Percentiles rank a stretch among this genome's conserved stretches.
phyloP scores from a whole-genome alignment of 2,329 filamentous ascomycete genomes.

The Aciculosporium take region DNA sequence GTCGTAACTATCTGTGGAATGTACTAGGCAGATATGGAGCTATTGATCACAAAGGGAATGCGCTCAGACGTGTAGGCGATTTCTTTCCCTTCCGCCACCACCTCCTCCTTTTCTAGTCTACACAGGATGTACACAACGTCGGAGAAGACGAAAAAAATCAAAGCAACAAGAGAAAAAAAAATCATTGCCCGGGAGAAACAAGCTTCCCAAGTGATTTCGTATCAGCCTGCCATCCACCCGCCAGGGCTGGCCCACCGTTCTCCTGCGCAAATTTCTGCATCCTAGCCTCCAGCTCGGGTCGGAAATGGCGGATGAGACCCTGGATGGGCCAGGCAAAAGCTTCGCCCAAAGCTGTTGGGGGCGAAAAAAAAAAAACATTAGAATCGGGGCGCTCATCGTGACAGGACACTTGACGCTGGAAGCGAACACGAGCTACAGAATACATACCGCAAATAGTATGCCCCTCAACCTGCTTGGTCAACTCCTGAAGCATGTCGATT shows the following conservation, averaged over 20 bases:
- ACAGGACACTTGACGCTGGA: no score
- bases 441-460: constrained; percentile 89
- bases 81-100: no score
- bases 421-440: no score
- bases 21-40: no score
- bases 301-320: constrained; percentile 94
- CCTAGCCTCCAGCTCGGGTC: constrained; percentile 83
- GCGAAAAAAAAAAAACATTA: constrained; percentile 4
- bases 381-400: not conserved
- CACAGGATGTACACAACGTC: constrained; percentile 4
- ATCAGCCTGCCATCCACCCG: constrained; percentile 76
- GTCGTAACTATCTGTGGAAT: no score
- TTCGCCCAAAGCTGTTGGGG: constrained; percentile 70
- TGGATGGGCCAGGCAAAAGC: constrained; percentile 98
- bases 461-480: constrained; percentile 98
- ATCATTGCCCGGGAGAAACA: constrained; percentile 79
- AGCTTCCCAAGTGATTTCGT: constrained; percentile 65
- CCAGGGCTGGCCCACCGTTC: constrained; percentile 59
- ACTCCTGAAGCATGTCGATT: constrained; percentile 98
- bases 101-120: constrained; percentile 3
- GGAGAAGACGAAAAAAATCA: no score
- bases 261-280: constrained; percentile 68
- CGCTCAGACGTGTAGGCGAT: no score
- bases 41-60: no score
- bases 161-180: no score